A percentile compares a stretch with the other conserved stretches of the same genome.
These are phyloP conservation scores for Phytophthora pistaciae DNA, from an alignment of 352 stramenopile genomes.

Conservation along the genomic window DNA sequence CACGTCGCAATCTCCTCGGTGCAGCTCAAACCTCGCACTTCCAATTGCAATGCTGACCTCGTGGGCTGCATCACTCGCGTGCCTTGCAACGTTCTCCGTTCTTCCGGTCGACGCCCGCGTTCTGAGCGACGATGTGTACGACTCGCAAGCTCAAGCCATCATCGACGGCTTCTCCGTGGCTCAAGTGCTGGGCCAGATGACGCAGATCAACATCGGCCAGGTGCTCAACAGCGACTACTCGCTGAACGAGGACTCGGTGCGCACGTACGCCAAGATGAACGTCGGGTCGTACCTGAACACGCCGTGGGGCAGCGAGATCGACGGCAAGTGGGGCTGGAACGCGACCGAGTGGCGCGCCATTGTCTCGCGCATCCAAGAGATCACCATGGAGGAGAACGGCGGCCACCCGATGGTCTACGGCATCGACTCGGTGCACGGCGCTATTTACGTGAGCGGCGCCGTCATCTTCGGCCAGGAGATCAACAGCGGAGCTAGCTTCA, in stretches of 20 bases:
- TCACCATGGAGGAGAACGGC: constrained; percentile 71
- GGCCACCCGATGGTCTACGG: constrained; percentile 86
- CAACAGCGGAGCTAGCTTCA: constrained; percentile 91
- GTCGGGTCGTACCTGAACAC: constrained; percentile 92
- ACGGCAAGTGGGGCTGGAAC: constrained; percentile 56
- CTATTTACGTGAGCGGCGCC: constrained; percentile 86
- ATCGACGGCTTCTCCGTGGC: constrained; percentile 57
- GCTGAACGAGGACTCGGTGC: constrained; percentile 68
- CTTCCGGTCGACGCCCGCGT: constrained; percentile 13
- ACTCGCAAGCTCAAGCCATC: constrained; percentile 58
- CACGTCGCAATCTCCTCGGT: constrained; percentile 44
- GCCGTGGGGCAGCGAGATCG: constrained; percentile 33
- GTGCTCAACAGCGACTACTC: constrained; percentile 71
- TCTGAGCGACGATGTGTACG: constrained; percentile 37
- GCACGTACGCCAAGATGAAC: constrained; percentile 73
- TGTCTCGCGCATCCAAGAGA: constrained; percentile 82
- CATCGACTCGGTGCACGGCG: constrained; percentile 93
- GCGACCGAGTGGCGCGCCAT: constrained; percentile 74
- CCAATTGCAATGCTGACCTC: constrained; percentile 45
- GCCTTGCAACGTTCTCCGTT: constrained; percentile 34
- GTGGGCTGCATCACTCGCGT: constrained; percentile 40
- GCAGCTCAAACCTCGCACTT: constrained; percentile 7
- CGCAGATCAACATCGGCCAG: constrained; percentile 87
- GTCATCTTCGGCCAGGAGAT: constrained; percentile 91
- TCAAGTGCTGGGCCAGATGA: constrained; percentile 90